Conservation (phyloP, 1,284 basidiomycete genomes). For the Phellinidium pouzarii region DNA sequence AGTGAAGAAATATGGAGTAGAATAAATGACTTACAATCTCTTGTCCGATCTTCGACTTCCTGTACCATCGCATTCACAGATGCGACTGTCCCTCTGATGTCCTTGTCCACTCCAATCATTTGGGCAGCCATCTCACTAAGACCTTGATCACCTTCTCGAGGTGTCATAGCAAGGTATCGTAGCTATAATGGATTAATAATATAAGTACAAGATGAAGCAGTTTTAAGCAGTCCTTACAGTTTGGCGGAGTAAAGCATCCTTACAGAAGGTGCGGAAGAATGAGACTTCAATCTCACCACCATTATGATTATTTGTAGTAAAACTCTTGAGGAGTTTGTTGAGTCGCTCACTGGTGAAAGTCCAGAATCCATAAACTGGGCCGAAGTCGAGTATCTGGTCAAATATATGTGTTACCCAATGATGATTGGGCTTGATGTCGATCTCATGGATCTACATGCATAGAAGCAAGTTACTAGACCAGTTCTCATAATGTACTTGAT, state of each 20-base stretch:
- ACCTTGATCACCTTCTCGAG: no score
- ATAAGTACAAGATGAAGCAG: no score
- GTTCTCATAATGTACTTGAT: no score
- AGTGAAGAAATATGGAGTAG: not conserved
- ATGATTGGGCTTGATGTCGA: conserved; percentile 17
- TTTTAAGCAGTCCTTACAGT: no score
- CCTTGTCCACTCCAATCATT: no score
- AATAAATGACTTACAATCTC: not conserved
- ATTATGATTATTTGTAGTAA: conserved; percentile 18
- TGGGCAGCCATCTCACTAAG: no score
- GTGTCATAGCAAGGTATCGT: no score
- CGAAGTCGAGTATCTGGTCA: conserved; percentile 19
- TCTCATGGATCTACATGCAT: conserved; percentile 19
- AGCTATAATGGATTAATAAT: no score
- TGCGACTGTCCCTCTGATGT: no score
- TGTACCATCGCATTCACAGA: no score
- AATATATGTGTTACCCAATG: conserved; percentile 19
- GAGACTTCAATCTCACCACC: conserved; percentile 16
- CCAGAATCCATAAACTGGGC: conserved; percentile 22
- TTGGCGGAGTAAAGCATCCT: not conserved
- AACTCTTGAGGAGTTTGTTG: conserved; percentile 20
- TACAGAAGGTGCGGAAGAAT: conserved; percentile 9
- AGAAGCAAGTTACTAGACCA: no score
- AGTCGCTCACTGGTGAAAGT: conserved; percentile 19
- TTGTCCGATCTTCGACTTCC: conserved; percentile 4